Conservation (phyloP, 148 eudicot genomes). For the Persicaria maculosa region DNA sequence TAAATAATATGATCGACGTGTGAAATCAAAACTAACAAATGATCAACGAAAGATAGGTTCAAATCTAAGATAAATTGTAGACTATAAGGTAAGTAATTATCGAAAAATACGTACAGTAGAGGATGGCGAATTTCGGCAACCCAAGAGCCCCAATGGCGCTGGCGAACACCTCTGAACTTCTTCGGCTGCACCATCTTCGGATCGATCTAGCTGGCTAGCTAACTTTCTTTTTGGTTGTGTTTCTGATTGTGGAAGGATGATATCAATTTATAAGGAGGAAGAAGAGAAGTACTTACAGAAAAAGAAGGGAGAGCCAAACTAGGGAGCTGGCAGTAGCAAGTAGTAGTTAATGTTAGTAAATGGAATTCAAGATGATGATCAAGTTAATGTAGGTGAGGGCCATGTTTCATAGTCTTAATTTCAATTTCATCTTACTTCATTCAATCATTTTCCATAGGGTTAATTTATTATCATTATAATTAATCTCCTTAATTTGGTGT, state of each 20-base stretch:
- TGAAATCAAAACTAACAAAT: too few species aligned
- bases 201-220: neutral
- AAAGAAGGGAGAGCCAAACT: neutral
- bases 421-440: neutral
- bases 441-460: constrained; percentile 2
- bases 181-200: constrained; percentile 24
- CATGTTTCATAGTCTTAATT: neutral
- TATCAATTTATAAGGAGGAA: constrained; percentile 7
- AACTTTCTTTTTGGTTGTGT: neutral
- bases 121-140: constrained; percentile 50
- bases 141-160: constrained; percentile 55
- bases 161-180: constrained; percentile 43
- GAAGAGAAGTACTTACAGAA: neutral
- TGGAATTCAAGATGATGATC: neutral
- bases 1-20: too few species aligned
- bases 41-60: too few species aligned
- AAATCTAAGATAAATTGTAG: too few species aligned
- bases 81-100: neutral
- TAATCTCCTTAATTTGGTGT: neutral
- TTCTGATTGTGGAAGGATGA: neutral
- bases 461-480: neutral
- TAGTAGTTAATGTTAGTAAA: constrained; percentile 10
- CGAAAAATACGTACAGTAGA: constrained; percentile 27
- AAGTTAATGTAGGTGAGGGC: constrained; percentile 12
- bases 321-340: neutral